phyloP scores from a whole-genome alignment of 1,284 basidiomycete species.

The Microbotryum silenes-acaulis region DNA sequence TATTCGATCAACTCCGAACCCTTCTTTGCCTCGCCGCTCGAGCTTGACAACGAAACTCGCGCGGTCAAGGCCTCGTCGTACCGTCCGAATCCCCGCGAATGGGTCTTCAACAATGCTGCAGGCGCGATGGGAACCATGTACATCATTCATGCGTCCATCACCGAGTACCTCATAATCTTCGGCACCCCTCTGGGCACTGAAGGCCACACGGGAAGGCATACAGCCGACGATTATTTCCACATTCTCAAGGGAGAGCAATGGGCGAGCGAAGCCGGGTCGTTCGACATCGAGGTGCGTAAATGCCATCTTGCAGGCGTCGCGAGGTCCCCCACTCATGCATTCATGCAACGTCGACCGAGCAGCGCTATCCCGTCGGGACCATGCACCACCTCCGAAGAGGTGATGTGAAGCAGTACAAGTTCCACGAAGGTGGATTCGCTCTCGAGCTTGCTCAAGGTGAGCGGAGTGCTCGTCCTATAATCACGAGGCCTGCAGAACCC shows the following conservation, averaged over 20 bases:
- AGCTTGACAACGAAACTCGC: slow-evolving; percentile 2
- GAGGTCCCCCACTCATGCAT: background rate
- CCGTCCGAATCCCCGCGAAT: slow-evolving; percentile 52
- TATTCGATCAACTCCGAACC: slow-evolving; percentile 49
- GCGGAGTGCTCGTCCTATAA: slow-evolving; percentile 17
- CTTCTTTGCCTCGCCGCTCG: slow-evolving; percentile 14
- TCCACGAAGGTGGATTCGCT: slow-evolving; percentile 91
- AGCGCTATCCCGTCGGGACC: slow-evolving; percentile 67
- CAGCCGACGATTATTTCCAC: slow-evolving; percentile 96
- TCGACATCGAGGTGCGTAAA: slow-evolving; percentile 61
- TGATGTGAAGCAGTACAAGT: slow-evolving; percentile 89
- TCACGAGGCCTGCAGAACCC: background rate
- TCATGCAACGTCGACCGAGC: background rate
- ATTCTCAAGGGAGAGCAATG: slow-evolving; percentile 89
- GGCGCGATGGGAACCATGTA: slow-evolving; percentile 98
- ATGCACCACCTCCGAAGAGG: slow-evolving; percentile 79
- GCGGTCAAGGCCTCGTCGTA: slow-evolving; percentile 17
- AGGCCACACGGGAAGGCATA: slow-evolving; percentile 88
- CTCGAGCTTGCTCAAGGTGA: slow-evolving; percentile 86
- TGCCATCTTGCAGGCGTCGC: background rate
- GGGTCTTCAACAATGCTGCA: slow-evolving; percentile 97
- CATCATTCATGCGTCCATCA: slow-evolving; percentile 64
- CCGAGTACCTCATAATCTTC: slow-evolving; percentile 76
- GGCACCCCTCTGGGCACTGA: slow-evolving; percentile 94
- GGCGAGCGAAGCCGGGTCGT: slow-evolving; percentile 71